phyloP scores from a whole-genome alignment of 108 stramenopile genomes.

The Pseudonitzschia pungens region DNA sequence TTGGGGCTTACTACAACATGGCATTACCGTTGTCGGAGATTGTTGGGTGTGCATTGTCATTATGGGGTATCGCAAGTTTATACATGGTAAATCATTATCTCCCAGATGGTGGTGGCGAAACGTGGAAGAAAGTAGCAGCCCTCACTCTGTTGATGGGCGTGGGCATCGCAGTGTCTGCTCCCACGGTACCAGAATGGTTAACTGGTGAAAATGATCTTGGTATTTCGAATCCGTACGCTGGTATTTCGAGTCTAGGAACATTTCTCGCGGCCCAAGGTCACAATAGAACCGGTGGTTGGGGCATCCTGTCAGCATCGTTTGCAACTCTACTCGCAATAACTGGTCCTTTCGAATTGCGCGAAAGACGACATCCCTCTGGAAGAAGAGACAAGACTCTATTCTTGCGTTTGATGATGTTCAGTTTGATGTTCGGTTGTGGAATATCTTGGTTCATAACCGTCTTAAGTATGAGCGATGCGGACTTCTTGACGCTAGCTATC shows the following conservation, averaged over 20 bases:
- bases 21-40: constrained; percentile 64
- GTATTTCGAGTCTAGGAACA: constrained; percentile 49
- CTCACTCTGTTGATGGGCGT: constrained; percentile 62
- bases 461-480: constrained; percentile 70
- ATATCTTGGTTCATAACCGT: constrained; percentile 77
- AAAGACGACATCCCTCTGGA: constrained; percentile 55
- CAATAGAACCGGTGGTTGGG: constrained; percentile 72
- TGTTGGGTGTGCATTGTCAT: constrained; percentile 53
- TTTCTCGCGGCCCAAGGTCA: constrained; percentile 20
- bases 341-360: constrained; percentile 76
- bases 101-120: constrained; percentile 77
- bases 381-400: constrained; percentile 61
- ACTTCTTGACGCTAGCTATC: constrained; percentile 57
- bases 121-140: constrained; percentile 64
- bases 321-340: constrained; percentile 77
- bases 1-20: constrained; percentile 46
- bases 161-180: constrained; percentile 63
- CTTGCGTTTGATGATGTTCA: constrained; percentile 78
- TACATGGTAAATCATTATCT: constrained; percentile 71
- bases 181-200: constrained; percentile 51
- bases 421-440: constrained; percentile 76
- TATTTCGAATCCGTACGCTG: constrained; percentile 50
- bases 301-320: constrained; percentile 61
- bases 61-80: constrained; percentile 75
- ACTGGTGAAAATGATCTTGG: constrained; percentile 21